Percentiles rank a stretch among this genome's conserved stretches.
phyloP scores from a whole-genome alignment of 2,329 filamentous ascomycete genomes.

The Sporothrix inflata region DNA sequence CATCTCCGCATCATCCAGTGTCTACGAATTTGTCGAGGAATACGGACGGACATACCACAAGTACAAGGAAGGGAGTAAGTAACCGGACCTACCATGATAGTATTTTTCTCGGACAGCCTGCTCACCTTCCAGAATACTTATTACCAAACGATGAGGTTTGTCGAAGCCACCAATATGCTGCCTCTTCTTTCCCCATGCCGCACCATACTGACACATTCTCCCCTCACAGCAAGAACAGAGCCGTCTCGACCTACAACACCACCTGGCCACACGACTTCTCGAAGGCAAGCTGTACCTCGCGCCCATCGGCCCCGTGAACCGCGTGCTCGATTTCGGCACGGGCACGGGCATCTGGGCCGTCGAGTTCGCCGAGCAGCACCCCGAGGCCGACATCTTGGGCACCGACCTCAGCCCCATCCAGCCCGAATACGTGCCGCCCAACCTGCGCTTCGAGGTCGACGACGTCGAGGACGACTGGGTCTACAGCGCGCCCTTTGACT shows the following conservation, averaged over 20 bases:
- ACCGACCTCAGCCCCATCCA: constrained; percentile 56
- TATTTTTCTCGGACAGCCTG: too few species aligned
- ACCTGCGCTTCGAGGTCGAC: constrained; percentile 74
- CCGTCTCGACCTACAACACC: constrained; percentile 30
- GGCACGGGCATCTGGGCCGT: constrained; percentile 37
- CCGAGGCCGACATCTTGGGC: constrained; percentile 46
- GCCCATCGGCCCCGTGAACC: constrained; percentile 1
- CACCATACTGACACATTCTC: background rate
- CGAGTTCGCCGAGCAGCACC: constrained; percentile 34
- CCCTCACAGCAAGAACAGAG: constrained; percentile 28
- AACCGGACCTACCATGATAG: background rate
- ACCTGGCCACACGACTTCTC: constrained; percentile 25
- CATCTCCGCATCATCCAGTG: constrained; percentile 22
- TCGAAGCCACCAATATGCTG: background rate
- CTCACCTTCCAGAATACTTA: constrained; percentile 24
- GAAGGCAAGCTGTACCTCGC: constrained; percentile 21
- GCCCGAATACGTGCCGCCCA: constrained; percentile 55
- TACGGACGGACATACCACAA: constrained; percentile 31
- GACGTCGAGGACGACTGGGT: constrained; percentile 61
- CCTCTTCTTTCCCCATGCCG: background rate
- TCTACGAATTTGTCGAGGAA: constrained; percentile 31
- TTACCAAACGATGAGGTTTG: constrained; percentile 29
- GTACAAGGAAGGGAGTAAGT: constrained; percentile 31
- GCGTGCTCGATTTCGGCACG: constrained; percentile 31
- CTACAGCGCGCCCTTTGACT: constrained; percentile 54